Evolutionary conservation across 2,329 filamentous ascomycete genomes (phyloP).

Genomic region (Dothistroma pini): DNA sequence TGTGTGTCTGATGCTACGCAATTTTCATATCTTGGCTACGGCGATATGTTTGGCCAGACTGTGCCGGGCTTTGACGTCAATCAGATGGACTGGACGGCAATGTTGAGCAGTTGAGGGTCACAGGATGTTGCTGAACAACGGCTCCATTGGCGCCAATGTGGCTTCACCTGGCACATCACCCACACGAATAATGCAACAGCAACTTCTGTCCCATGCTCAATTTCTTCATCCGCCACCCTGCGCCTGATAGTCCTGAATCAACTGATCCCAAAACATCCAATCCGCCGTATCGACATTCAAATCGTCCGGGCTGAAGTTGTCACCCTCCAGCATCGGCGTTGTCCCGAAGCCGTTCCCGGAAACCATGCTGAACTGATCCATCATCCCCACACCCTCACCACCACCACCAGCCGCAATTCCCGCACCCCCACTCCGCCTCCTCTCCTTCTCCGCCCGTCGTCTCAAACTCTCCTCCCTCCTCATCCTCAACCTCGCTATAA

Average conservation of each 20-base stretch:
- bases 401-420: not conserved
- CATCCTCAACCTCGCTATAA: conserved; percentile 13
- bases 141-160: no score
- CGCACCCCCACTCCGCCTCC: not conserved
- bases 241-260: conserved; percentile 20
- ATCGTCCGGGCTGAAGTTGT: conserved; percentile 3
- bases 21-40: no score
- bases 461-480: conserved; percentile 1
- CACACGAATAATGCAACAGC: no score
- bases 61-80: no score
- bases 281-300: conserved; percentile 20
- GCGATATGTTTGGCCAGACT: no score
- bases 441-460: no score
- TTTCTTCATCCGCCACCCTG: conserved; percentile 1
- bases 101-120: no score
- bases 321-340: not conserved
- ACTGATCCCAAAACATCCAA: conserved; percentile 26
- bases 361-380: not conserved
- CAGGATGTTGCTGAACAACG: no score
- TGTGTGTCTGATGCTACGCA: no score
- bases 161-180: no score
- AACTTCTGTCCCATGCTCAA: no score
- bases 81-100: no score
- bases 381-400: not conserved
- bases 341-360: not conserved